These are phyloP conservation scores for Buxus sempervirens DNA, from an alignment of 164 flowering plant genomes.

Conservation along the genomic window DNA sequence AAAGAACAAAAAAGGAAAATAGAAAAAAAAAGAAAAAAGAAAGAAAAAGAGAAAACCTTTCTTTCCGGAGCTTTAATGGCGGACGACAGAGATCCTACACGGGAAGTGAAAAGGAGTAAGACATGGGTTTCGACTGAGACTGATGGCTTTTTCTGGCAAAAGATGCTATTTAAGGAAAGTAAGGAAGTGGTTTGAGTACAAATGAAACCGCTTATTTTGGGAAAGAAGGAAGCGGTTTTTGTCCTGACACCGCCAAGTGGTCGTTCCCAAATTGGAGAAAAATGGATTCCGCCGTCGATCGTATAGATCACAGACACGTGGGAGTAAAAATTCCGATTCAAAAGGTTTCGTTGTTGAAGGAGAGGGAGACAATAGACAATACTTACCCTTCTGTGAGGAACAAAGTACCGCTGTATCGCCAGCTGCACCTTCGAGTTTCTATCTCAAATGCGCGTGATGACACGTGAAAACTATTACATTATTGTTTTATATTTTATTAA, in stretches of 20 bases:
- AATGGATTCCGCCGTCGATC: slow-evolving; percentile 19
- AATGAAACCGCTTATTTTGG: slow-evolving; percentile 11
- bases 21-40: background rate
- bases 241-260: slow-evolving; percentile 20
- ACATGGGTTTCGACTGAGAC: background rate
- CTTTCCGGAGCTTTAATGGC: background rate
- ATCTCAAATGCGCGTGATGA: too few species aligned
- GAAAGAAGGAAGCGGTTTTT: background rate
- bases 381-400: too few species aligned
- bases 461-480: too few species aligned
- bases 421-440: too few species aligned
- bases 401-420: too few species aligned
- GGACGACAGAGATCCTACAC: background rate
- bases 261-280: background rate
- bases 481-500: too few species aligned
- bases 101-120: background rate
- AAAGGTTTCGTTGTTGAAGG: too few species aligned
- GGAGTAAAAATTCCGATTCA: slow-evolving; percentile 3
- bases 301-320: slow-evolving; percentile 48
- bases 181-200: background rate
- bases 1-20: background rate
- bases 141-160: background rate
- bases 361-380: too few species aligned
- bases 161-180: slow-evolving; percentile 13
- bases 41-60: background rate